Conservation (phyloP, 306 rosid genomes). For the Trichosanthes truncata region DNA sequence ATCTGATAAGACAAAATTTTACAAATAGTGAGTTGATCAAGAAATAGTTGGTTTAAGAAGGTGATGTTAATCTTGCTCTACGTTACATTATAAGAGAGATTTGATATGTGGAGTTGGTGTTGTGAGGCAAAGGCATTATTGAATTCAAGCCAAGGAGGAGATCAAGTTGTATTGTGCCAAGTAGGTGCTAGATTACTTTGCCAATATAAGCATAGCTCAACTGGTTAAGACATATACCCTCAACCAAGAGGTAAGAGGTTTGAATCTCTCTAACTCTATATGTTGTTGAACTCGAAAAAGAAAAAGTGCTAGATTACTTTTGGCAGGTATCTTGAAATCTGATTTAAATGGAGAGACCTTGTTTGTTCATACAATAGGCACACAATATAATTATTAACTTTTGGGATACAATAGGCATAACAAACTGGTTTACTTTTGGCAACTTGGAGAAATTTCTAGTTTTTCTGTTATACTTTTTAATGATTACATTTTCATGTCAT, state of each 20-base stretch:
- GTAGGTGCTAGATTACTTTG: background rate
- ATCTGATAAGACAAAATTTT: background rate
- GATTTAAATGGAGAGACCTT: background rate
- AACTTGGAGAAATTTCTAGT: background rate
- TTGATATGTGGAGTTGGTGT: background rate
- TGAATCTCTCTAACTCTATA: no score
- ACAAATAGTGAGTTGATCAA: background rate
- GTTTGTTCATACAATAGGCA: background rate
- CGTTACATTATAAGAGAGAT: background rate
- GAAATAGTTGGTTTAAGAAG: background rate
- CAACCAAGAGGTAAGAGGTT: no score
- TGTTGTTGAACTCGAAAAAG: no score
- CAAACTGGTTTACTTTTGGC: background rate
- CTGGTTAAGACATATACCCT: no score
- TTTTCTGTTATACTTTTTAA: background rate
- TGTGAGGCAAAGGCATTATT: background rate
- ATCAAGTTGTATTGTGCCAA: background rate
- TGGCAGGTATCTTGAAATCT: background rate
- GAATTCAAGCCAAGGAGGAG: background rate
- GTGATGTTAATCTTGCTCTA: background rate
- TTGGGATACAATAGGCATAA: background rate
- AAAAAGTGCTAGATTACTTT: background rate
- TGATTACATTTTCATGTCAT: background rate
- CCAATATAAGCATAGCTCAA: no score
- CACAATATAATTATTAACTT: background rate